Percentiles rank a stretch among this genome's conserved stretches.
Conservation (phyloP, 2,329 filamentous ascomycete genomes). For the Ophiognomonia clavigignenti-juglandacearum region DNA sequence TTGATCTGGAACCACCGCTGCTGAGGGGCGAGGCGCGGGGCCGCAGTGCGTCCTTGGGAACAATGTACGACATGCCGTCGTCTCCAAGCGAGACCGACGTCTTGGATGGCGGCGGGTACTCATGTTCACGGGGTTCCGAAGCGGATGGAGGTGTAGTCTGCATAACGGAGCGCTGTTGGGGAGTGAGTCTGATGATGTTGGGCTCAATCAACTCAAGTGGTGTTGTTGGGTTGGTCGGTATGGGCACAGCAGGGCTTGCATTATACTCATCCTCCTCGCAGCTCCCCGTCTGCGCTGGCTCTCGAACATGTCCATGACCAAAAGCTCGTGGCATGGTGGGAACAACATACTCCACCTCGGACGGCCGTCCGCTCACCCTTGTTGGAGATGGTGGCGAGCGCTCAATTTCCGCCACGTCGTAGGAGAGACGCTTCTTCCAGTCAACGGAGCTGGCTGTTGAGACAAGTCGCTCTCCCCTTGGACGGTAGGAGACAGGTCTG, state of each 20-base stretch:
- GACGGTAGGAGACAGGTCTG: slow-evolving; percentile 23
- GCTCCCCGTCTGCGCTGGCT: slow-evolving; percentile 30
- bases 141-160: slow-evolving; percentile 16
- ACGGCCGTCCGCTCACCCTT: slow-evolving; percentile 22
- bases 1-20: not conserved
- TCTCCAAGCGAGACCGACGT: not conserved
- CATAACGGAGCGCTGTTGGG: slow-evolving; percentile 17
- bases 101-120: not conserved
- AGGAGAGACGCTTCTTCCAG: slow-evolving; percentile 36
- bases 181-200: slow-evolving; percentile 20
- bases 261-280: slow-evolving; percentile 22
- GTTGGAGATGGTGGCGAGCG: slow-evolving; percentile 13
- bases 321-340: slow-evolving; percentile 21
- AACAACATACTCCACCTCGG: slow-evolving; percentile 21
- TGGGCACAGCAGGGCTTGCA: slow-evolving; percentile 14
- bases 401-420: slow-evolving; percentile 32
- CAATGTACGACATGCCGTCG: not conserved
- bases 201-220: slow-evolving; percentile 19
- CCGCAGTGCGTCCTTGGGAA: not conserved
- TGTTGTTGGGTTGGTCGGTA: slow-evolving; percentile 17
- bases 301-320: slow-evolving; percentile 29
- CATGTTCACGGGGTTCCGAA: slow-evolving; percentile 12
- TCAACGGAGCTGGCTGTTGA: slow-evolving; percentile 42
- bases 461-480: slow-evolving; percentile 27
- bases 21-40: not conserved